Evolutionary conservation across 2,329 filamentous ascomycete genomes (phyloP), one percentile per base, ranked within the genome.

Genomic region (Diaporthe citrichinensis): DNA sequence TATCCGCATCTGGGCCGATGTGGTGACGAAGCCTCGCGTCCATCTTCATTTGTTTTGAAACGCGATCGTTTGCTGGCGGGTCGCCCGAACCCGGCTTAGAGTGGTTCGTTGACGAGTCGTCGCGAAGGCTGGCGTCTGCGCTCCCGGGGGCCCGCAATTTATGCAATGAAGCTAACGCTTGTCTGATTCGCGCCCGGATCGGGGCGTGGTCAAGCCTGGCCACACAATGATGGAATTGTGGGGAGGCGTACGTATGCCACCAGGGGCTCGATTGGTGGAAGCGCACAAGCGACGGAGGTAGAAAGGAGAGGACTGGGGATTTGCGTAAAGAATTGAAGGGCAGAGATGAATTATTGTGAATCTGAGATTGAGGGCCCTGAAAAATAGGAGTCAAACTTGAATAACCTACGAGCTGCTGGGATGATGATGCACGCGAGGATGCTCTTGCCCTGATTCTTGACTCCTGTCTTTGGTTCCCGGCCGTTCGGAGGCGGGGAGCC

Each of bases 31-130:
- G 71, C 49, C 31, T 41, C 57, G 51, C 68, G 68, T 36, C 58
- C 73, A 65, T 74, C 67, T 39, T 71, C 68, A 75, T 72, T 75
- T 75, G 73, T 72, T 75, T 67, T 75, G 73, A 75, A 75, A 75
- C 73, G 39, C 57, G 7, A 31, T 25, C 57, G 57, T 62, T 41
- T 62, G 31, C 23, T 53, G 57, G 53, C 46, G 71, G 71, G 57
- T 49, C 71, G 57, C 44, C 36, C n/a, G 15, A 55, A 20, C 62
- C 62, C 34, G 41, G 62, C 10, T 25, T 36, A 36, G 17, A 67
- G 61, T 67, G 61, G 61, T 25, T 67, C 61, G 61, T 49, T 68
- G 62, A 25, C 62, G 44, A 51, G 62, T 62, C 71, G 17, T 51
- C 44, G 57, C 31, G 8, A 53, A 36, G 41, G 44, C 23, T 31